Percentiles rank a stretch among this genome's conserved stretches.
phyloP scores from a whole-genome alignment of 1,139 yeast genomes.

The Nakaseomyces glabratus region DNA sequence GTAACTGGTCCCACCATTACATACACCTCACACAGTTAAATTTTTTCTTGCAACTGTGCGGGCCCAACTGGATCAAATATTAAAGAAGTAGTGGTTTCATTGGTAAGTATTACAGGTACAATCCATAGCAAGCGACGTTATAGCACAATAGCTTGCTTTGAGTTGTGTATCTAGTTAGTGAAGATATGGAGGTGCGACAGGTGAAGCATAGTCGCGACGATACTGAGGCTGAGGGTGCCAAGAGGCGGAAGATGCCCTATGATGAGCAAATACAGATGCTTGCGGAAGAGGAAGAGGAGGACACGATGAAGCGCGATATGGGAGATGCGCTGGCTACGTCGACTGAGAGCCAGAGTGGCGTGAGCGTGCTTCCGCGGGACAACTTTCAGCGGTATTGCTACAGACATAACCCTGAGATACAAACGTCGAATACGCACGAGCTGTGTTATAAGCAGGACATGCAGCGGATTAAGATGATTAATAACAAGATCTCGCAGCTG shows the following conservation, averaged over 20 bases:
- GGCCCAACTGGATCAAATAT: too few species aligned
- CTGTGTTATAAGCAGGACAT: conserved; percentile 41
- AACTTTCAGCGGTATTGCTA: conserved; percentile 55
- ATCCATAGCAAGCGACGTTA: too few species aligned
- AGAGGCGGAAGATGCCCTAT: conserved; percentile 3
- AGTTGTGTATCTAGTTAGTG: not conserved
- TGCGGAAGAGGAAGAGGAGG: conserved; percentile 3
- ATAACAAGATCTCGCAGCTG: conserved; percentile 63
- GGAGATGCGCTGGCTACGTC: conserved; percentile 4
- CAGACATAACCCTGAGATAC: conserved; percentile 75
- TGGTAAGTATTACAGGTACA: too few species aligned
- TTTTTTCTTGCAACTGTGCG: too few species aligned
- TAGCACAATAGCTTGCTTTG: too few species aligned
- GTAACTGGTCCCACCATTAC: too few species aligned
- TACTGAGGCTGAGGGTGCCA: not conserved
- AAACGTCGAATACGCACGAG: conserved; percentile 32
- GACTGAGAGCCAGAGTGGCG: too few species aligned
- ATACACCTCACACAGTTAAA: too few species aligned
- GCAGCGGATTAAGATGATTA: conserved; percentile 46
- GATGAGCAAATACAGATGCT: conserved; percentile 1
- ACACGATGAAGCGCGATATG: conserved; percentile 6
- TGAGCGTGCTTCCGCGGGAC: conserved; percentile 24
- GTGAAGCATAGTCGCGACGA: not conserved
- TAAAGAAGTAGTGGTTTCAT: too few species aligned
- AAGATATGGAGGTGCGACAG: conserved; percentile 3